These are phyloP conservation scores for Boletus bicolor DNA, from an alignment of 768 basidiomycete species.

Conservation along the genomic window DNA sequence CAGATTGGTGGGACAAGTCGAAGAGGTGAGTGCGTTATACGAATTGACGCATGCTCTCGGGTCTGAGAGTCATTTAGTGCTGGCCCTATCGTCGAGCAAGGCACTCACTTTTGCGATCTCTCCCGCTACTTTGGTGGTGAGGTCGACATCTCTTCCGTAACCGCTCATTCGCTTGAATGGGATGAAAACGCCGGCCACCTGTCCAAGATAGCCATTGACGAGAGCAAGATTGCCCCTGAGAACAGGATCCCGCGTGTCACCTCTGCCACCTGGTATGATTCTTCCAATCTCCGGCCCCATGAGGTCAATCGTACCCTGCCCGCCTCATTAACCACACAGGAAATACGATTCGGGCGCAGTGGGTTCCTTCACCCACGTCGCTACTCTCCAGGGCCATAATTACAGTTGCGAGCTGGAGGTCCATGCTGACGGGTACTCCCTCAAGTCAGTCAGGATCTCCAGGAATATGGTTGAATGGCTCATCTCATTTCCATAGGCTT, in stretches of 20 bases:
- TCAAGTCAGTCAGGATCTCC: conserved; percentile 52
- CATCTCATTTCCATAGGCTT: conserved; percentile 45
- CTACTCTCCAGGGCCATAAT: conserved; percentile 86
- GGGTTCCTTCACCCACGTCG: conserved; percentile 86
- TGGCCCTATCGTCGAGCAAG: conserved; percentile 86
- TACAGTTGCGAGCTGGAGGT: conserved; percentile 96
- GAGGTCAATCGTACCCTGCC: conserved; percentile 12
- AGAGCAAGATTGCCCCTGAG: conserved; percentile 76
- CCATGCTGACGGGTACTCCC: conserved; percentile 87
- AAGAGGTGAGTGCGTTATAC: conserved; percentile 58
- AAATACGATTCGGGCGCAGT: conserved; percentile 96
- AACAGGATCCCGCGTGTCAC: conserved; percentile 95
- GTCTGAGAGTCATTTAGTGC: conserved; percentile 38
- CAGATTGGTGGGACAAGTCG: conserved; percentile 93
- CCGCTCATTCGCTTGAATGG: conserved; percentile 90
- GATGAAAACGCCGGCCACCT: conserved; percentile 85
- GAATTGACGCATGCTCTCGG: background rate
- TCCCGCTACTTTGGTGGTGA: conserved; percentile 98
- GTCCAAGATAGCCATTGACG: conserved; percentile 79
- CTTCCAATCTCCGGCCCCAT: conserved; percentile 21
- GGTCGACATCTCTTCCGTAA: conserved; percentile 77
- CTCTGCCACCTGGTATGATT: conserved; percentile 75
- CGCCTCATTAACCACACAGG: conserved; percentile 40
- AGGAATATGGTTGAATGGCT: conserved; percentile 7
- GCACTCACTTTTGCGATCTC: conserved; percentile 95